Base-by-base conservation (phyloP, 768 basidiomycete species). In the Suillus fuscotomentosus region DNA sequence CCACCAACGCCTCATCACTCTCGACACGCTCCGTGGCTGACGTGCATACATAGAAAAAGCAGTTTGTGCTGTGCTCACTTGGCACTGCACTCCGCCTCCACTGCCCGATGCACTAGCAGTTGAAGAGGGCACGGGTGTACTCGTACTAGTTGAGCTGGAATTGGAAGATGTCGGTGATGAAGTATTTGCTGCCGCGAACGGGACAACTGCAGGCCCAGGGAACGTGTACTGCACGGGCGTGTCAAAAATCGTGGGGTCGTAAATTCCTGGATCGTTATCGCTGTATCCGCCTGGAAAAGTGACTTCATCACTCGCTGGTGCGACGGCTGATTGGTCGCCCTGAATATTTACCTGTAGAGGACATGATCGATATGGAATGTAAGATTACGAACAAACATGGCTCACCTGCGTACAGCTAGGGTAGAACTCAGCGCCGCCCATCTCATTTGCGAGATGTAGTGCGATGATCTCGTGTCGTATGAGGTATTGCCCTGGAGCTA, bases 391-490 rank as follows among this genome's bases (percentile, higher is more conserved):
- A 38, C 50, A 10, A 5, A 38, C 10, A n/a, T 27, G 60, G 63
- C 22, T 34, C 60, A 76, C 74, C 73, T 85, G 84, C 3, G 83
- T 80, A 73, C 92, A 94, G 34, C 85, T 84, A 0, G 89, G 87
- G 73, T 94, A 94, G 76, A 92, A 94, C 76, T 94, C 92, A 1
- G 90, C 91, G 22, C 89, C 89, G 6, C 87, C 86, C 20, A 70
- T 11, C 2, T 70, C 67, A n/a, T 71, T 79, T 7, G 83, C 91
- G 54, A 87, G 81, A 70, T 93, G 92, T 15, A 93, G 84, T 11
- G 88, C 88, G 72, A 93, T 88, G 74, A 93, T 88, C 72, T 94
- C 91, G 73, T 91, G 87, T 1, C 91, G 89, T 71, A 92, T 73
- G 64, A 94, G 79, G 73, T 93, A 93, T 68, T 88, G 84, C 5